phyloP scores from a whole-genome alignment of 2,329 filamentous ascomycete genomes.

The Amphichorda felina region DNA sequence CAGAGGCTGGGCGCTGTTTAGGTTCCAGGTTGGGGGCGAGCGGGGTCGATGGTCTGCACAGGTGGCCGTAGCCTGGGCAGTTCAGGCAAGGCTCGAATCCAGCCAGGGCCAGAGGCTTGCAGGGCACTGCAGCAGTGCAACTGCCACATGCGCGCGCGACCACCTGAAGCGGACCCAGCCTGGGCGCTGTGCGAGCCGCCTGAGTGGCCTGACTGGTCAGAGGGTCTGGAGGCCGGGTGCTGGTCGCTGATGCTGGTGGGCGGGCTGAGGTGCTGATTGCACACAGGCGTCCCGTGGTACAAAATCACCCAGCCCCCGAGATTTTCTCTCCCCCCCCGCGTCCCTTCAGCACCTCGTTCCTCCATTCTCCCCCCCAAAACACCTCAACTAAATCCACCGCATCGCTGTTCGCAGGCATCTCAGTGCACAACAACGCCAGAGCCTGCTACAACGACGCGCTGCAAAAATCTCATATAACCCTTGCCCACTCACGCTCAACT shows the following conservation, averaged over 20 bases:
- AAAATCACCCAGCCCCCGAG: slow-evolving; percentile 1
- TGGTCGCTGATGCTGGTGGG: neutral
- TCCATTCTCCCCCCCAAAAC: neutral
- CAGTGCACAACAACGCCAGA: neutral
- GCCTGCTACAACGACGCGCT: neutral
- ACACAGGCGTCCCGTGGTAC: neutral
- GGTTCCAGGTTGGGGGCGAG: neutral
- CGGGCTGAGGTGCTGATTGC: neutral
- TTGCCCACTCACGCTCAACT: neutral
- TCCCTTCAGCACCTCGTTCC: neutral
- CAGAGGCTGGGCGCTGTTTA: neutral
- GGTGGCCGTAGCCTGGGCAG: too few relatives aligned
- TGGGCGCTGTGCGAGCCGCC: too few relatives aligned
- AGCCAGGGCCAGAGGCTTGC: too few relatives aligned
- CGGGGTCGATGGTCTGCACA: too few relatives aligned
- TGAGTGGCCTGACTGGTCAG: too few relatives aligned
- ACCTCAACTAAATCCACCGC: neutral
- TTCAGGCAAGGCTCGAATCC: too few relatives aligned
- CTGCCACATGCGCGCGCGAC: too few relatives aligned
- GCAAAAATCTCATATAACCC: neutral
- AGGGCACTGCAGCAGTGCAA: too few relatives aligned
- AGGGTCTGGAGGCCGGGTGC: too few relatives aligned
- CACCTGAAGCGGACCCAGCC: too few relatives aligned
- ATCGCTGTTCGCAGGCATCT: neutral
- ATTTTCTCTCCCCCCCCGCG: neutral